Evolutionary conservation across 2,329 filamentous ascomycete species (phyloP).

Genomic region (Lachnum nothofagi): DNA sequence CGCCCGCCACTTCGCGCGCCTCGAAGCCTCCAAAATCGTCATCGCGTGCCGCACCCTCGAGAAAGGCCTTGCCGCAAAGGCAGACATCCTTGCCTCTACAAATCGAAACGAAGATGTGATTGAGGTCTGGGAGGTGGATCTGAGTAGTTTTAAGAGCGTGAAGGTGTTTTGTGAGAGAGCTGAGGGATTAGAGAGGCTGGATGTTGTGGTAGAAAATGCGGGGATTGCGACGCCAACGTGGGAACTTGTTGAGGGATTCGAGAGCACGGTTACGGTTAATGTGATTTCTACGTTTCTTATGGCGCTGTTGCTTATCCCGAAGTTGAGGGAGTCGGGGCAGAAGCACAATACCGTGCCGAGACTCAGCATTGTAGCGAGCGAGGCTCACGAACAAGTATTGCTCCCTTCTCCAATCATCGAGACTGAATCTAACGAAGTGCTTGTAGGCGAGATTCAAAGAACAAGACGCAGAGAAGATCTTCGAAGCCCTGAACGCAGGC

Average conservation of each 20-base stretch:
- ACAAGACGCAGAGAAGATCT: conserved; percentile 17
- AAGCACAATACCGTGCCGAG: conserved; percentile 19
- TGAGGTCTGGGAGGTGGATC: conserved; percentile 48
- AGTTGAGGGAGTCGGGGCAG: conserved; percentile 22
- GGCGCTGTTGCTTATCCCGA: conserved; percentile 28
- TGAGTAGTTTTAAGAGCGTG: conserved; percentile 43
- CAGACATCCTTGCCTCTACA: conserved; percentile 11
- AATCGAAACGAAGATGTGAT: conserved; percentile 8
- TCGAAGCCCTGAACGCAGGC: conserved; percentile 18
- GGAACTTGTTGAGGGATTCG: conserved; percentile 23
- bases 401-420: background rate
- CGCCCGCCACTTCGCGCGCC: conserved; percentile 34
- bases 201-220: conserved; percentile 41
- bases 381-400: conserved; percentile 27
- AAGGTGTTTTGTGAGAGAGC: conserved; percentile 39
- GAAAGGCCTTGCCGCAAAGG: conserved; percentile 21
- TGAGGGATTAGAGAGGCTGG: conserved; percentile 38
- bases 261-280: conserved; percentile 30
- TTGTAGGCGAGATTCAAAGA: conserved; percentile 28
- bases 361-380: conserved; percentile 26
- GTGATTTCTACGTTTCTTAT: conserved; percentile 32
- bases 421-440: background rate
- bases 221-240: conserved; percentile 21
- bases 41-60: conserved; percentile 18
- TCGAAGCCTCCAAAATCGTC: conserved; percentile 28